Percentiles rank a stretch among this genome's conserved stretches.
phyloP scores from a whole-genome alignment of 768 basidiomycete genomes.

The Pulveroboletus sp. region DNA sequence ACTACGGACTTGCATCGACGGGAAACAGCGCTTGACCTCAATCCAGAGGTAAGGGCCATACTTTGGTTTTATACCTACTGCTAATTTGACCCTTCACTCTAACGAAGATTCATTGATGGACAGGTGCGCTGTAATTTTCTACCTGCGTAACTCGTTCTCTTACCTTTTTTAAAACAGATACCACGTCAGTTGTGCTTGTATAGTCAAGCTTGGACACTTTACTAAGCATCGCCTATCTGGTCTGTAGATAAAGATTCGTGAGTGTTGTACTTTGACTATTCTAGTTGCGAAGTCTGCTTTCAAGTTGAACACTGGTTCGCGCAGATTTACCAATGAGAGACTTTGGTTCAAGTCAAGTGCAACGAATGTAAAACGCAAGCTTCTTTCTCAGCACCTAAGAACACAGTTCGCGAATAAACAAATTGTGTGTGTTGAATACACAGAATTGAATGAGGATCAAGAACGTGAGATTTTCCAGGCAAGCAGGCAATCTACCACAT shows the following conservation, averaged over 20 bases:
- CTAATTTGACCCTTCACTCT: not conserved
- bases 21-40: constrained; percentile 70
- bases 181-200: constrained; percentile 33
- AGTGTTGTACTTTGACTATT: constrained; percentile 7
- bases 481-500: constrained; percentile 6
- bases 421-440: constrained; percentile 52
- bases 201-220: not conserved
- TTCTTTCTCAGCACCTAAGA: constrained; percentile 33
- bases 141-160: not conserved
- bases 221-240: constrained; percentile 3
- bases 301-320: not conserved
- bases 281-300: not conserved
- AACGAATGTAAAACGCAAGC: constrained; percentile 19
- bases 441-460: constrained; percentile 41
- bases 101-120: constrained; percentile 49
- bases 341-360: constrained; percentile 34
- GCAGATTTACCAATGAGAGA: constrained; percentile 32
- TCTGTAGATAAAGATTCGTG: constrained; percentile 39
- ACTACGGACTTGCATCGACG: constrained; percentile 56
- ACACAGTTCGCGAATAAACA: constrained; percentile 41
- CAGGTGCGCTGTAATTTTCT: constrained; percentile 37
- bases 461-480: constrained; percentile 68
- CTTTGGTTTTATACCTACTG: not conserved
- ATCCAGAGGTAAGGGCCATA: constrained; percentile 43
- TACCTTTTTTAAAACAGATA: constrained; percentile 31